Evolutionary conservation across 2,329 filamentous ascomycete species (phyloP).

Genomic region (Phialophora verrucosa): DNA sequence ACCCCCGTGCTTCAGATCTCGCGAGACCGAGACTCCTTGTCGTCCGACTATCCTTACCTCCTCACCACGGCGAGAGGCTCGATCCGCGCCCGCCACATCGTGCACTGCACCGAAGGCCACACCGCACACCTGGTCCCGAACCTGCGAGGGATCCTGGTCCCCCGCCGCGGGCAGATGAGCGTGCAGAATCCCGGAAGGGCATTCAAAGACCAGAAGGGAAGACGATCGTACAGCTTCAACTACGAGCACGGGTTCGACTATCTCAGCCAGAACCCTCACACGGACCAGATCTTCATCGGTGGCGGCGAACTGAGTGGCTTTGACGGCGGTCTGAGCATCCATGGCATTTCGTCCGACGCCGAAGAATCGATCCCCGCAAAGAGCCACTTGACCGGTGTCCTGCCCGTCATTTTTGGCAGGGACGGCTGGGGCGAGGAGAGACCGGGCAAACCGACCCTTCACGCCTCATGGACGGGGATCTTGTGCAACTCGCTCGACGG

Average conservation of each 20-base stretch:
- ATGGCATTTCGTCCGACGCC: too few species aligned
- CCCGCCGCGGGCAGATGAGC: slow-evolving; percentile 51
- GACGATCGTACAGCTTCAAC: slow-evolving; percentile 23
- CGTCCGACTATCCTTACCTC: slow-evolving; percentile 38
- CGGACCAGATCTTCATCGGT: slow-evolving; percentile 20
- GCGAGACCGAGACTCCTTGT: background rate
- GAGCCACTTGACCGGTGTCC: too few species aligned
- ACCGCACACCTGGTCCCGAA: slow-evolving; percentile 49
- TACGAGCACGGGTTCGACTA: slow-evolving; percentile 18
- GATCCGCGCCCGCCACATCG: slow-evolving; percentile 44
- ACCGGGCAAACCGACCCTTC: too few species aligned
- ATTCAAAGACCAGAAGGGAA: slow-evolving; percentile 31
- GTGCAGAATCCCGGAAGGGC: slow-evolving; percentile 44
- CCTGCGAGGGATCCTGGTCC: slow-evolving; percentile 46
- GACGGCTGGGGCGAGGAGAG: too few species aligned
- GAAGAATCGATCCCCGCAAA: too few species aligned
- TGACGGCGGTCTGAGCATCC: too few species aligned
- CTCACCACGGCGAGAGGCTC: slow-evolving; percentile 47
- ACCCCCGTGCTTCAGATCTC: slow-evolving; percentile 30
- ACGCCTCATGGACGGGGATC: too few species aligned
- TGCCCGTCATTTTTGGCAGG: too few species aligned
- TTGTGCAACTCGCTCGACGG: too few species aligned
- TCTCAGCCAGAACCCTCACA: slow-evolving; percentile 30
- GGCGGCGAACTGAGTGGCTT: background rate
- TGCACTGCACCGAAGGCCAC: slow-evolving; percentile 53